Percentiles rank a stretch among this genome's conserved stretches.
Evolutionary conservation across 1,284 basidiomycete species (phyloP).

Genomic region (Golubevia pallescens): DNA sequence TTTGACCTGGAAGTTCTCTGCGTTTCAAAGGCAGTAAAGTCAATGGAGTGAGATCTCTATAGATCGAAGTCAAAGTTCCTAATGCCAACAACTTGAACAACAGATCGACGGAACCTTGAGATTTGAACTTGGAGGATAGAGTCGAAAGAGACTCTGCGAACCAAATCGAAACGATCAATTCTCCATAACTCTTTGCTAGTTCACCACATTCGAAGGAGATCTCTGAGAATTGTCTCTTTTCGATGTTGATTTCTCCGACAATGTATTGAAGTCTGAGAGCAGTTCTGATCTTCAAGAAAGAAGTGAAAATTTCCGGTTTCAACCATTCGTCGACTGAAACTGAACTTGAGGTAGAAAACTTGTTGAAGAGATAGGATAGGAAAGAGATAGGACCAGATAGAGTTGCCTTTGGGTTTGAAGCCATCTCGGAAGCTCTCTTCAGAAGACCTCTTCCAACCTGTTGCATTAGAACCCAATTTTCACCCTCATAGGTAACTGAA

Average conservation of each 20-base stretch:
- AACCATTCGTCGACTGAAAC: conserved; percentile 29
- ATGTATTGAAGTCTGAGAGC: conserved; percentile 44
- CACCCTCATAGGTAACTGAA: conserved; percentile 27
- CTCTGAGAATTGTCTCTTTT: conserved; percentile 36
- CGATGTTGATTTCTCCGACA: conserved; percentile 30
- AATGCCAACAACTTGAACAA: conserved; percentile 40
- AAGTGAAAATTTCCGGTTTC: conserved; percentile 29
- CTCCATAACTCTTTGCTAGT: conserved; percentile 44
- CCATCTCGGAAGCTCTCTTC: conserved; percentile 40
- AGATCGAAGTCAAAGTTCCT: conserved; percentile 33
- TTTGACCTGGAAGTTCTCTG: neutral
- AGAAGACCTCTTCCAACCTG: conserved; percentile 54
- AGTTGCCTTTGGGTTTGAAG: neutral
- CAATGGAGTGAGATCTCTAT: conserved; percentile 40
- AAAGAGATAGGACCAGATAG: too few species aligned
- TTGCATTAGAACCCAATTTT: conserved; percentile 46
- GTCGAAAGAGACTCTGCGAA: conserved; percentile 41
- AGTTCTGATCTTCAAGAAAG: conserved; percentile 40
- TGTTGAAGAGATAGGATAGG: too few species aligned
- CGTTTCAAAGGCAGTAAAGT: neutral
- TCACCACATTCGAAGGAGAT: conserved; percentile 49
- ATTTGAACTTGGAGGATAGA: conserved; percentile 26
- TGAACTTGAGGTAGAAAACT: too few species aligned
- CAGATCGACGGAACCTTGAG: conserved; percentile 22
- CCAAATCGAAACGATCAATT: conserved; percentile 51